A percentile compares a stretch with the other conserved stretches of the same genome.
phyloP scores from a whole-genome alignment of 2,329 filamentous ascomycete species.

The Calonectria naviculata region DNA sequence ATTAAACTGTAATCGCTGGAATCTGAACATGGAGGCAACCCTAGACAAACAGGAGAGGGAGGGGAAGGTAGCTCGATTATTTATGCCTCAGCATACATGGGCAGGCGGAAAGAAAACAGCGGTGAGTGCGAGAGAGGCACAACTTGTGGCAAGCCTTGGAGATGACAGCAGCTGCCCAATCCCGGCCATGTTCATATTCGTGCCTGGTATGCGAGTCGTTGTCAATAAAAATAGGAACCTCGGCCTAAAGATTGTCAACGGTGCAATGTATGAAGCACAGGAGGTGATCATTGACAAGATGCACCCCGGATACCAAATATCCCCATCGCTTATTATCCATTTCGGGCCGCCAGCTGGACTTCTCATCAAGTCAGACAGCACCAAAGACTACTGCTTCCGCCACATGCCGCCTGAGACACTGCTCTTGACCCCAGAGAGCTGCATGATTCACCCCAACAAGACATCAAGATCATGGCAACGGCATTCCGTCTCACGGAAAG shows the following conservation, averaged over 20 bases:
- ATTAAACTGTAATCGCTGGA: neutral
- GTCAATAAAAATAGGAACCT: neutral
- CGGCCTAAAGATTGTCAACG: slow-evolving; percentile 5
- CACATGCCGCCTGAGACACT: neutral
- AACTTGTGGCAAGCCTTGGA: neutral
- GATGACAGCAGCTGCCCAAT: neutral
- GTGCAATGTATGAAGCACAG: neutral
- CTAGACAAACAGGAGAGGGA: neutral
- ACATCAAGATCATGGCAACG: neutral
- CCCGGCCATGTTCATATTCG: neutral
- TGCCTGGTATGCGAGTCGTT: slow-evolving; percentile 9
- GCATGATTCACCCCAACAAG: too few species aligned
- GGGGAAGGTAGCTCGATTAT: neutral
- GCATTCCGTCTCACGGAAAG: neutral
- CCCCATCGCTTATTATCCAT: neutral
- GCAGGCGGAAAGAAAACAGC: neutral
- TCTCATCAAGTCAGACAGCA: neutral
- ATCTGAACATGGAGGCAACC: neutral
- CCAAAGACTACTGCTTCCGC: neutral
- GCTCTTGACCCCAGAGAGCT: neutral
- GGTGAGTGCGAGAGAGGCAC: neutral
- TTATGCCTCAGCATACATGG: neutral
- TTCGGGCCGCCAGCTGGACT: slow-evolving; percentile 1
- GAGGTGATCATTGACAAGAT: neutral
- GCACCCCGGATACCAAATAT: neutral